Evolutionary conservation across 169 alveolate genomes (phyloP).

Genomic region (Plasmodium chabaudi): DNA sequence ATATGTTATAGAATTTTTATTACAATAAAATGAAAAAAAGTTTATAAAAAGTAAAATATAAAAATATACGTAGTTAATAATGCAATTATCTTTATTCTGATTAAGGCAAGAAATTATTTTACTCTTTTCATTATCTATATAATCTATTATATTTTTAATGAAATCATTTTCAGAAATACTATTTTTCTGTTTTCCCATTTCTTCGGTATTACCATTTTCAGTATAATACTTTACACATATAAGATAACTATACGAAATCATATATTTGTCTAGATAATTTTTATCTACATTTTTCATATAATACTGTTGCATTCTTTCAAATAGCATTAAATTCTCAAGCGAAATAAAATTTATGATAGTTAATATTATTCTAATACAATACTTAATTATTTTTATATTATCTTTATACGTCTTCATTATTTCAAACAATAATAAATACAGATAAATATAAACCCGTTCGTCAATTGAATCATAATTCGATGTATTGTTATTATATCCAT

Average conservation of each 20-base stretch:
- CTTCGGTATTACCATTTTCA: not conserved
- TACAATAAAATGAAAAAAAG: conserved; percentile 51
- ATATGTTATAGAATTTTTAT: conserved; percentile 68
- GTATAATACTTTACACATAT: conserved; percentile 50
- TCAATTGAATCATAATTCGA: not conserved
- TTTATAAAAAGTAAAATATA: conserved; percentile 57
- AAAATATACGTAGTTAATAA: conserved; percentile 63
- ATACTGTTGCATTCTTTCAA: conserved; percentile 61
- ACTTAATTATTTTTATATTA: conserved; percentile 68
- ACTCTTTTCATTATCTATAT: conserved; percentile 33
- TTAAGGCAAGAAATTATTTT: not conserved
- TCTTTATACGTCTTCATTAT: conserved; percentile 36
- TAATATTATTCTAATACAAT: conserved; percentile 58
- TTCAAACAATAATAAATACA: conserved; percentile 70
- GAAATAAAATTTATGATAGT: conserved; percentile 45
- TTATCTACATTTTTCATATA: conserved; percentile 16
- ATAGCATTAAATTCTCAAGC: conserved; percentile 58
- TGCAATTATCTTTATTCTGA: not conserved
- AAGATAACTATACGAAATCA: conserved; percentile 61
- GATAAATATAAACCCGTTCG: conserved; percentile 45
- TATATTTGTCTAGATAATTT: conserved; percentile 59
- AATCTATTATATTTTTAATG: conserved; percentile 21
- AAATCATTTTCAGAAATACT: conserved; percentile 5
- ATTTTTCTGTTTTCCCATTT: not conserved
- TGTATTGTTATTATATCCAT: not conserved